Evolutionary conservation across 2,329 filamentous ascomycete species (phyloP), one percentile per base, ranked within the genome.

Genomic region (Macrophomina pseudophaseolina): DNA sequence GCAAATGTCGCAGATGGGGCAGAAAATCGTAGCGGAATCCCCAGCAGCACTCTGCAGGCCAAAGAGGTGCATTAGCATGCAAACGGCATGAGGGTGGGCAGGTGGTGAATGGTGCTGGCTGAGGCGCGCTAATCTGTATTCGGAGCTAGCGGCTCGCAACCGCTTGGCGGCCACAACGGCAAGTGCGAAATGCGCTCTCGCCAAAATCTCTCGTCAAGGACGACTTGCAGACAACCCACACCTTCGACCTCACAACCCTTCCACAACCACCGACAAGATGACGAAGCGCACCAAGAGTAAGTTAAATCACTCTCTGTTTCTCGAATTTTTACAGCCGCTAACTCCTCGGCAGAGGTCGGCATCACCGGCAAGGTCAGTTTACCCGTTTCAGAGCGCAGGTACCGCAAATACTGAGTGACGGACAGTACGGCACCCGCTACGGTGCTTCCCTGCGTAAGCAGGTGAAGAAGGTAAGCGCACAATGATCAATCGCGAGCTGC

Each of bases 401-500:
- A 48, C 40, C 56, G 33, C 56, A 46, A 35, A 60, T 60, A 38
- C 56, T 60, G 56, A 60, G 48, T 33, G 16, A 16, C n/a, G 7
- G 8, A 28, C 33, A 64, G 54, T 66, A 66, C 35, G 63, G 63
- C 46, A 66, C 64, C 82, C 92, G 93, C 90, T 96, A 91, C 85
- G 95, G 94, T 94, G 94, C 95, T 82, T 98, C 95, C 80, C 93
- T 98, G 85, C 93, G 94, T 86, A 98, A 98, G 90, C 94, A 93
- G 83, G 91, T 95, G 81, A 98, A 98, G 93, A 97, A 97, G 63
- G 63, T 65, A 58, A 40, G 40, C 30, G 11, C 58, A 3, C 42
- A 62, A 38, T 38, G n/a, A 6, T 35, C 52, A 11, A 6, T 32
- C 18, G 9, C 18, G n/a, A n/a, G 38, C 35, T 8, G 4, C 30